phyloP scores from a whole-genome alignment of 352 stramenopile species.

The Phytophthora hibernalis region DNA sequence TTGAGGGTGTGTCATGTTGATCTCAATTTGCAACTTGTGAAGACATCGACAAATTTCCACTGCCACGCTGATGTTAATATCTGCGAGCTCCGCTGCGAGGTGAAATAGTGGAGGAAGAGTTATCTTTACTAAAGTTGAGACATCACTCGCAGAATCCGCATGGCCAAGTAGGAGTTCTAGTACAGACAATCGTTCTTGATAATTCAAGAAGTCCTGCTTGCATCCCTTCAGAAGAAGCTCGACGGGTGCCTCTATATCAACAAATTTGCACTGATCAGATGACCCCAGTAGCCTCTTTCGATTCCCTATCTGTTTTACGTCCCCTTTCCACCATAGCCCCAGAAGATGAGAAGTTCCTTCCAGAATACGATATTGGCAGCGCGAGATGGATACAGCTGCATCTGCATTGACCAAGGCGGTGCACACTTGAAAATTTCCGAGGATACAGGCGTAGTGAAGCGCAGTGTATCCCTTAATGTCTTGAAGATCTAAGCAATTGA shows the following conservation, averaged over 20 bases:
- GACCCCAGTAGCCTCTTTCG: conserved; percentile 3
- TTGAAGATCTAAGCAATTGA: conserved; percentile 42
- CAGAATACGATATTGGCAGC: conserved; percentile 34
- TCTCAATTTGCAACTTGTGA: conserved; percentile 48
- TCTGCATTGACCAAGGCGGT: conserved; percentile 40
- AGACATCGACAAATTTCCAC: conserved; percentile 61
- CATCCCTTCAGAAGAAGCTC: conserved; percentile 34
- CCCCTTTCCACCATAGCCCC: conserved; percentile 45
- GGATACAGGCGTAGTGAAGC: conserved; percentile 62
- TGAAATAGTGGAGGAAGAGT: conserved; percentile 48
- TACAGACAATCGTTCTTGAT: conserved; percentile 25
- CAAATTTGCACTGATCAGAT: conserved; percentile 6
- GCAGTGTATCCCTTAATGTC: conserved; percentile 62
- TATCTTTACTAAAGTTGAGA: conserved; percentile 29
- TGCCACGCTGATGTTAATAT: conserved; percentile 54
- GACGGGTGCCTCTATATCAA: conserved; percentile 26
- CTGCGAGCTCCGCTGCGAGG: conserved; percentile 50
- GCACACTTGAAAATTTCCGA: conserved; percentile 39
- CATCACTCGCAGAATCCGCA: neutral
- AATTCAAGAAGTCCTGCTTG: conserved; percentile 22
- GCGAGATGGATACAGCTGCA: conserved; percentile 40
- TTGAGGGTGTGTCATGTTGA: conserved; percentile 51
- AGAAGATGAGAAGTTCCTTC: conserved; percentile 29
- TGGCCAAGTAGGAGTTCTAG: conserved; percentile 28
- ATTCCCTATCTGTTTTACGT: conserved; percentile 12